These are phyloP conservation scores for Botrytis galanthina DNA, from an alignment of 2,329 filamentous ascomycete genomes.

Conservation along the genomic window DNA sequence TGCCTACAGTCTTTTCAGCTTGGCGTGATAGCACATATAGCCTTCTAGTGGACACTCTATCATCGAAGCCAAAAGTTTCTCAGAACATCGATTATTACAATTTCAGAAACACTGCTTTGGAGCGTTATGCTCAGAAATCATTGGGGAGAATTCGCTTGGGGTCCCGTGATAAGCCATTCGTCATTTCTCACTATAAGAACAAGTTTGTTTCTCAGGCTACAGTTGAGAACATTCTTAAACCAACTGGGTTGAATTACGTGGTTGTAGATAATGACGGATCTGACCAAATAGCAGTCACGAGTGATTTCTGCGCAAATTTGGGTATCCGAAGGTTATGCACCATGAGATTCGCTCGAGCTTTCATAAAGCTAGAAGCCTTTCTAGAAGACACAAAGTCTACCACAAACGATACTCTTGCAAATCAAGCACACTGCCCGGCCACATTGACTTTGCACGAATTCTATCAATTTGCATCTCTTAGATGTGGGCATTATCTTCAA, in stretches of 20 bases:
- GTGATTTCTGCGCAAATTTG: slow-evolving; percentile 15
- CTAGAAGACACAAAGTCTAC: slow-evolving; percentile 30
- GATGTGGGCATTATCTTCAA: slow-evolving; percentile 48
- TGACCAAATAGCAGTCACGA: slow-evolving; percentile 26
- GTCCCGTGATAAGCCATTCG: slow-evolving; percentile 24
- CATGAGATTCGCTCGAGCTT: slow-evolving; percentile 39
- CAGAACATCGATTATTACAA: neutral
- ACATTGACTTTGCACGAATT: slow-evolving; percentile 54
- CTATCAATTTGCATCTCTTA: slow-evolving; percentile 50
- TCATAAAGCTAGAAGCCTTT: slow-evolving; percentile 28
- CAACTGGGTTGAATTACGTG: slow-evolving; percentile 45
- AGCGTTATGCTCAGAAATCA: slow-evolving; percentile 2
- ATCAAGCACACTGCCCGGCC: slow-evolving; percentile 47
- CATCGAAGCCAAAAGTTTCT: neutral
- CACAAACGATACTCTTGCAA: slow-evolving; percentile 54
- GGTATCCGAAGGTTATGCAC: slow-evolving; percentile 41
- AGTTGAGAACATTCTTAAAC: slow-evolving; percentile 44
- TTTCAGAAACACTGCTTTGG: slow-evolving; percentile 20
- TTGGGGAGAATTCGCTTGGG: slow-evolving; percentile 25
- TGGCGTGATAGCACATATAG: slow-evolving; percentile 52
- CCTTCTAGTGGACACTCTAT: slow-evolving; percentile 44
- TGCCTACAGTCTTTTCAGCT: slow-evolving; percentile 42
- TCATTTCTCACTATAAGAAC: slow-evolving; percentile 39
- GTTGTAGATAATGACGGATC: slow-evolving; percentile 40
- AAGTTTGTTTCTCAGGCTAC: slow-evolving; percentile 33